Evolutionary conservation across 2,329 filamentous ascomycete species (phyloP), one percentile per base, ranked within the genome.

Genomic region (Aspergillus hiratsukae): DNA sequence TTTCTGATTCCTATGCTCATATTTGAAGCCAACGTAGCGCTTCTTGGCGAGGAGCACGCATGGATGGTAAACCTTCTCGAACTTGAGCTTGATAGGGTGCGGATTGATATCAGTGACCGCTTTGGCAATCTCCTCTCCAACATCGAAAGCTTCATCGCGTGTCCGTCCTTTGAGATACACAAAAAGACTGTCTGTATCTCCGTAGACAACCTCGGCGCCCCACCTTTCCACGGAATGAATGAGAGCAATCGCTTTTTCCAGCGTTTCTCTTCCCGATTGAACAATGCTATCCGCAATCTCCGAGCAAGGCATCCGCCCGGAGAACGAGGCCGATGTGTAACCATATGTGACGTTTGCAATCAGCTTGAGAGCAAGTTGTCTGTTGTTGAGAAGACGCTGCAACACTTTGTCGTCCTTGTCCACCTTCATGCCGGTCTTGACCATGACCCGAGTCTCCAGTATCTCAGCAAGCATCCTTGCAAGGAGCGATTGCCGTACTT

Each of bases 341-440:
- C 94, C 94, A 68, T 99, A 99, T 0, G 94, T 99, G 63, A 99
- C 94, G 66, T 99, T 99, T n/a, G 94, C 94, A 41, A 99, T 90
- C 6, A 99, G 81, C 70, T 99, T 99, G 27, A 99, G 81, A 0
- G 94, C 94, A 3, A 99, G 80, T 66, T 99, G 94, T 67, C 94
- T 82, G 71, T 97, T 96, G 76, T 99, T 95, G 19, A 97, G 80
- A 11, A 97, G 82, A 59, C 89, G 87, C 66, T 97, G 93, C 17
- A 97, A 76, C 0, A 84, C 83, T 70, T 86, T 92, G 75, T 97
- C 92, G 55, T 93, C 87, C 70, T 92, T 94, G 74, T 96, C 91
- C 58, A 86, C 80, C 71, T 96, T 96, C 93, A 99, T 97, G 11
- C 93, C 92, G 64, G 86, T 90, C 75, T 99, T 99, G 57, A 99